Conservation (phyloP, 2,329 filamentous ascomycete genomes). For the Atkinsonella hypoxylon region DNA sequence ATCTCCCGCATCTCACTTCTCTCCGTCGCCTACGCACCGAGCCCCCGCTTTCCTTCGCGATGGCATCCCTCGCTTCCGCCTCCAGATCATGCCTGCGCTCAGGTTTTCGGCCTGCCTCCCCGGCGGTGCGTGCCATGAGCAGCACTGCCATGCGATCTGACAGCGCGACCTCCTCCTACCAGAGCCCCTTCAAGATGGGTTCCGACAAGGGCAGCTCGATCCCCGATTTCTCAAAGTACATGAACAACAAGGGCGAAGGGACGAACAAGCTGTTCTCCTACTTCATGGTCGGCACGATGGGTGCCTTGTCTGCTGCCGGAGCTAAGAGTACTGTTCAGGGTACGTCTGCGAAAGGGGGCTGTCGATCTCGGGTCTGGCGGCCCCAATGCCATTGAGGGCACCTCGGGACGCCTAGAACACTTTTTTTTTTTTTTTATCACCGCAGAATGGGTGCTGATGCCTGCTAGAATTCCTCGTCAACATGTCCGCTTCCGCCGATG, state of each 20-base stretch:
- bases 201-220: conserved; percentile 53
- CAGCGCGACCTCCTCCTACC: conserved; percentile 39
- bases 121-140: conserved; percentile 42
- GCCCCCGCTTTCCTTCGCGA: conserved; percentile 21
- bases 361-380: neutral
- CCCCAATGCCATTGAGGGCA: conserved; percentile 17
- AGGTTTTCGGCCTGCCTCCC: conserved; percentile 28
- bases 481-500: conserved; percentile 98
- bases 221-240: conserved; percentile 83
- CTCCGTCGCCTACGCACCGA: conserved; percentile 7
- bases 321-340: conserved; percentile 98
- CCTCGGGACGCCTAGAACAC: conserved; percentile 2
- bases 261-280: conserved; percentile 86
- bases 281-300: conserved; percentile 97
- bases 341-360: conserved; percentile 35
- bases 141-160: conserved; percentile 38
- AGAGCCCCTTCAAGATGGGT: conserved; percentile 53
- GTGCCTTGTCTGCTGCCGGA: conserved; percentile 80
- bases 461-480: conserved; percentile 91
- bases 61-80: conserved; percentile 58
- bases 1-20: conserved; percentile 12
- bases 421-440: too few species aligned
- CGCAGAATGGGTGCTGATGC: conserved; percentile 18
- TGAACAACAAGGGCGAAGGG: conserved; percentile 53
- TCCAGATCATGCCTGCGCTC: conserved; percentile 58